These are phyloP conservation scores for Cystobasidium onofrii DNA, from an alignment of 768 basidiomycete genomes.

Conservation along the genomic window DNA sequence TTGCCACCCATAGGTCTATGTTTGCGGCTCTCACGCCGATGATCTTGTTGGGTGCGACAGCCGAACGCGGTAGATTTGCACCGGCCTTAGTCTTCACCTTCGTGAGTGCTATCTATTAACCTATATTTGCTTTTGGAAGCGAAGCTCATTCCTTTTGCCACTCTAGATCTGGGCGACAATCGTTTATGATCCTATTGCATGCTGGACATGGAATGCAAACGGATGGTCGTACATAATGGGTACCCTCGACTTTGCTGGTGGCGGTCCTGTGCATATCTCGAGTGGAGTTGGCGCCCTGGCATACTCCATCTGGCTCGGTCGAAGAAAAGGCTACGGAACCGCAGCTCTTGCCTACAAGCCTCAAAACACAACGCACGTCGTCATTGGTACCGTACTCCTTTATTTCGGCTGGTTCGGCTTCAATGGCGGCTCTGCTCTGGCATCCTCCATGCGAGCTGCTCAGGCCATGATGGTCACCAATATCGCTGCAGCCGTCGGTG, in stretches of 20 bases:
- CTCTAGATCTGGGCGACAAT: conserved; percentile 36
- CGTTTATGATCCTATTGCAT: conserved; percentile 48
- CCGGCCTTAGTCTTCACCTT: conserved; percentile 48
- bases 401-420: conserved; percentile 60
- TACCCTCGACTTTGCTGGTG: conserved; percentile 81
- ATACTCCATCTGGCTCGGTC: conserved; percentile 77
- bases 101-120: conserved; percentile 47
- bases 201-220: conserved; percentile 58
- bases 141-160: neutral
- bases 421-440: conserved; percentile 84
- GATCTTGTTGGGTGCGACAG: conserved; percentile 45
- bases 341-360: conserved; percentile 44
- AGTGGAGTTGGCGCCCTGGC: conserved; percentile 78
- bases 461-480: conserved; percentile 91
- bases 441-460: conserved; percentile 76
- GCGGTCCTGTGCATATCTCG: conserved; percentile 79
- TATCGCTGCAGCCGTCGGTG: conserved; percentile 78
- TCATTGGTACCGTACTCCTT: conserved; percentile 80
- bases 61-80: conserved; percentile 47
- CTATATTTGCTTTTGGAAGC: neutral
- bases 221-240: conserved; percentile 78
- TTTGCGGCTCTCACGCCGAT: conserved; percentile 8
- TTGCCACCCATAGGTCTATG: conserved; percentile 5
- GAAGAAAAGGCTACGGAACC: conserved; percentile 48
- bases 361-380: conserved; percentile 66